Evolutionary conservation across 108 stramenopile species (phyloP).

Genomic region (Pseudonitzschia pungens): DNA sequence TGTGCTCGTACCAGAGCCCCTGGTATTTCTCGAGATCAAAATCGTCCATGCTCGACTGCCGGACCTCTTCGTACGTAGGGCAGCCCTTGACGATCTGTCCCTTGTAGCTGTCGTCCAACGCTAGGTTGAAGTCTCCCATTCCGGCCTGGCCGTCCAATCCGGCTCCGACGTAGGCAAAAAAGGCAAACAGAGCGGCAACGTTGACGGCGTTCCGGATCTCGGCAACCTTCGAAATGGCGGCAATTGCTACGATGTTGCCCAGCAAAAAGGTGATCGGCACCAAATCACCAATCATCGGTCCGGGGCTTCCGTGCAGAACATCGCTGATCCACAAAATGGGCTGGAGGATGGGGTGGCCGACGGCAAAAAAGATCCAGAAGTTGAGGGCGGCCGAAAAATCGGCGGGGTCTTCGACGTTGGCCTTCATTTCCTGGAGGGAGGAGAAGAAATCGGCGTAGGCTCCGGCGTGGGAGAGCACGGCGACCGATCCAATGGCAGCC

Average conservation of each 20-base stretch:
- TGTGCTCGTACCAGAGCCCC: conserved; percentile 90
- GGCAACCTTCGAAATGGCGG: conserved; percentile 59
- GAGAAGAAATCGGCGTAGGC: conserved; percentile 72
- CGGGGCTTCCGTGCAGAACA: conserved; percentile 86
- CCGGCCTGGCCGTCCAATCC: conserved; percentile 85
- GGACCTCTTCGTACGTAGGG: conserved; percentile 84
- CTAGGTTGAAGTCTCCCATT: conserved; percentile 83
- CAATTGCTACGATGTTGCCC: conserved; percentile 73
- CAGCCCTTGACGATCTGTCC: conserved; percentile 85
- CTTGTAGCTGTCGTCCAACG: conserved; percentile 81
- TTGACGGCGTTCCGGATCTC: conserved; percentile 79
- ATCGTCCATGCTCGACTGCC: conserved; percentile 82
- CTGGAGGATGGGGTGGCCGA: conserved; percentile 84
- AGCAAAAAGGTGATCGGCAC: conserved; percentile 70
- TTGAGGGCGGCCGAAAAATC: conserved; percentile 83
- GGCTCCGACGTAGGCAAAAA: conserved; percentile 77
- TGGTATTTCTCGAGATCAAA: conserved; percentile 89
- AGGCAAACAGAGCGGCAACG: conserved; percentile 68
- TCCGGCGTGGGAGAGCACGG: conserved; percentile 60
- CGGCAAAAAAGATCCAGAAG: conserved; percentile 95
- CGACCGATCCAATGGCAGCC: conserved; percentile 47
- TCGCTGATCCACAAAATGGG: conserved; percentile 89
- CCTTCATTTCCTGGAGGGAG: conserved; percentile 71
- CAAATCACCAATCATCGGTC: conserved; percentile 66
- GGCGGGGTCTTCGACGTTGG: conserved; percentile 58